phyloP scores from a whole-genome alignment of 2,329 filamentous ascomycete species.

The Aciculosporium take region DNA sequence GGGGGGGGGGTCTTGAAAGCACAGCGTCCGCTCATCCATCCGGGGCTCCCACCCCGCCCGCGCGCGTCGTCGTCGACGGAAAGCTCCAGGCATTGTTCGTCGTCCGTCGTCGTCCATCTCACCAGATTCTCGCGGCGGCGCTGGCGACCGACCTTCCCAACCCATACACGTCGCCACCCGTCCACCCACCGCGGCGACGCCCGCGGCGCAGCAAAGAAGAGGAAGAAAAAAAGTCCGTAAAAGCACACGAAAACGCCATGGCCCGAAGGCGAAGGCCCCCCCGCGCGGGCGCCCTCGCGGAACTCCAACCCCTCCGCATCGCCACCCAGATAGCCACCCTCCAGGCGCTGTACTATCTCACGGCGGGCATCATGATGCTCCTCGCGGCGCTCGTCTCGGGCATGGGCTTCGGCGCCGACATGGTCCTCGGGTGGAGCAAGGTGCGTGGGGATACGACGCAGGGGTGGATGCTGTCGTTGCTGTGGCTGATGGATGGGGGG shows the following conservation, averaged over 20 bases:
- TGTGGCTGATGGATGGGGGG: conserved; percentile 43
- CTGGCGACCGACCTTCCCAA: no score
- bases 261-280: conserved; percentile 42
- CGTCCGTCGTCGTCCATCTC: no score
- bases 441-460: conserved; percentile 47
- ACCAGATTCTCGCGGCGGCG: no score
- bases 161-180: no score
- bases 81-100: no score
- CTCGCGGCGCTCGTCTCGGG: conserved; percentile 48
- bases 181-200: neutral
- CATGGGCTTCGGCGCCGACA: conserved; percentile 34
- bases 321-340: conserved; percentile 43
- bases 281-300: conserved; percentile 43
- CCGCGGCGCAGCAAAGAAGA: no score
- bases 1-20: no score
- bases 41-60: no score
- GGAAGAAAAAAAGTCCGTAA: no score
- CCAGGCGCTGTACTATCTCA: conserved; percentile 41
- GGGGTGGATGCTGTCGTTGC: conserved; percentile 44
- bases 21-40: no score
- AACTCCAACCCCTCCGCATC: conserved; percentile 47
- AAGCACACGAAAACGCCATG: conserved; percentile 26
- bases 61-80: no score
- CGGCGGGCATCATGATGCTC: conserved; percentile 36
- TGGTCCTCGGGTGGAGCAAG: conserved; percentile 44